These are phyloP conservation scores for Circinella umbellata DNA, from an alignment of 371 early-diverging fungal species.

Conservation along the genomic window DNA sequence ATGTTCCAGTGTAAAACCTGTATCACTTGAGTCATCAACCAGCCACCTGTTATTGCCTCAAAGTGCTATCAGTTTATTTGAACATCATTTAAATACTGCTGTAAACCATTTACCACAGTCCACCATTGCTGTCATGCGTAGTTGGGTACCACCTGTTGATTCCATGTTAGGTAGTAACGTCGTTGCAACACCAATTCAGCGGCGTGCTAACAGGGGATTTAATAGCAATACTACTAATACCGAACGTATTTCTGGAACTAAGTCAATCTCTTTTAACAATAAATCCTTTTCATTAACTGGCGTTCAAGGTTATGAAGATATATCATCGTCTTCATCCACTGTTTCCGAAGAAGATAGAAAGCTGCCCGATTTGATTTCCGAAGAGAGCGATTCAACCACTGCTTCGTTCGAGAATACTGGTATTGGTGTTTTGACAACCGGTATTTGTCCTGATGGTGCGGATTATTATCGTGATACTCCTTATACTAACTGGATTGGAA, in stretches of 20 bases:
- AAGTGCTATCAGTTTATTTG: constrained; percentile 9
- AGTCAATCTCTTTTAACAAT: constrained; percentile 3
- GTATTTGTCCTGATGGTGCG: constrained; percentile 18
- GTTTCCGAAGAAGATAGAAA: neutral
- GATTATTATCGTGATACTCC: constrained; percentile 17
- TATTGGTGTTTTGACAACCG: neutral
- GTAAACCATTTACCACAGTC: constrained; percentile 12
- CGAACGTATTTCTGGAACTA: constrained; percentile 20
- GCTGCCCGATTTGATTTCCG: neutral
- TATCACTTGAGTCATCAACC: constrained; percentile 1
- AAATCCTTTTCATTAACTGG: constrained; percentile 18
- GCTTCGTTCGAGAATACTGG: neutral
- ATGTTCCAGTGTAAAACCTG: neutral
- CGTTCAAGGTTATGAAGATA: constrained; percentile 9
- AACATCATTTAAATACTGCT: constrained; percentile 14
- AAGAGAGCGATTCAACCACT: neutral
- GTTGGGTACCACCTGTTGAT: constrained; percentile 3
- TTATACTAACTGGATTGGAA: constrained; percentile 11
- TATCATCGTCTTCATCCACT: neutral
- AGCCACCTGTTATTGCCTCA: constrained; percentile 10
- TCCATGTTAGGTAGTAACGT: constrained; percentile 1
- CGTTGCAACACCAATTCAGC: neutral
- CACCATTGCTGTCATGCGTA: constrained; percentile 4
- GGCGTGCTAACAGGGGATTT: neutral
- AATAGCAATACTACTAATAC: neutral